Percentiles rank a stretch among this genome's conserved stretches.
Conservation (phyloP, 495 filamentous ascomycete species). For the Staphylotrichum longicolle region DNA sequence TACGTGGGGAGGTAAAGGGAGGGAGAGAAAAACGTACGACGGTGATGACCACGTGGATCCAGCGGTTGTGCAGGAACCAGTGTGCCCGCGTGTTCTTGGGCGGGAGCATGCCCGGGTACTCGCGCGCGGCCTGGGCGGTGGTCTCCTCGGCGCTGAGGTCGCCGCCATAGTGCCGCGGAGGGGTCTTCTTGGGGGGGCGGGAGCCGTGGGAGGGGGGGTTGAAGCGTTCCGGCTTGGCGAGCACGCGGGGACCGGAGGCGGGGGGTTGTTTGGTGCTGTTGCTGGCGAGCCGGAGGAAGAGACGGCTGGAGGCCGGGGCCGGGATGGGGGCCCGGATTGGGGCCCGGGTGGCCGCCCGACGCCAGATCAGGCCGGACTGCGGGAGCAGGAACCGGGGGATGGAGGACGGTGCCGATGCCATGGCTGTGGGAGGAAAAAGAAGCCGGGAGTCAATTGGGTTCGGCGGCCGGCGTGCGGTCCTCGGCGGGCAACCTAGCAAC, state of each 20-base stretch:
- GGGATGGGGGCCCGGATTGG: not conserved
- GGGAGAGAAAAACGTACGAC: constrained; percentile 53
- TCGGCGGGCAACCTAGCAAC: no score
- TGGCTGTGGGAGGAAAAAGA: constrained; percentile 3
- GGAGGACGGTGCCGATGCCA: constrained; percentile 40
- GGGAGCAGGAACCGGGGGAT: constrained; percentile 57
- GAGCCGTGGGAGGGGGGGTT: constrained; percentile 79
- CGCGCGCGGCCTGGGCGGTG: constrained; percentile 56
- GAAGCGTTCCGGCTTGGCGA: constrained; percentile 79
- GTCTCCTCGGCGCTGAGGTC: constrained; percentile 56
- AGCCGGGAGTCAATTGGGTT: no score
- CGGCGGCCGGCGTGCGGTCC: no score
- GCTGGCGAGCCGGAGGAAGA: constrained; percentile 22
- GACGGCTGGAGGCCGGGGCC: constrained; percentile 1
- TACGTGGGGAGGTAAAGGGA: not conserved
- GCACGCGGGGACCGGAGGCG: constrained; percentile 45
- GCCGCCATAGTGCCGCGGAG: constrained; percentile 65
- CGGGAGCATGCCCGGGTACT: constrained; percentile 82
- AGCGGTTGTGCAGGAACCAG: constrained; percentile 69
- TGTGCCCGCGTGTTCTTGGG: constrained; percentile 69
- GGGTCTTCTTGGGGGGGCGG: constrained; percentile 51
- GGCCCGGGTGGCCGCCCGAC: constrained; percentile 13
- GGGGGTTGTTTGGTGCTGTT: constrained; percentile 10
- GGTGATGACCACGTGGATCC: constrained; percentile 74
- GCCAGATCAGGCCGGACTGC: constrained; percentile 49